Conservation (phyloP, 805 yeast genomes). For the Yamadazyma tumulicola region DNA sequence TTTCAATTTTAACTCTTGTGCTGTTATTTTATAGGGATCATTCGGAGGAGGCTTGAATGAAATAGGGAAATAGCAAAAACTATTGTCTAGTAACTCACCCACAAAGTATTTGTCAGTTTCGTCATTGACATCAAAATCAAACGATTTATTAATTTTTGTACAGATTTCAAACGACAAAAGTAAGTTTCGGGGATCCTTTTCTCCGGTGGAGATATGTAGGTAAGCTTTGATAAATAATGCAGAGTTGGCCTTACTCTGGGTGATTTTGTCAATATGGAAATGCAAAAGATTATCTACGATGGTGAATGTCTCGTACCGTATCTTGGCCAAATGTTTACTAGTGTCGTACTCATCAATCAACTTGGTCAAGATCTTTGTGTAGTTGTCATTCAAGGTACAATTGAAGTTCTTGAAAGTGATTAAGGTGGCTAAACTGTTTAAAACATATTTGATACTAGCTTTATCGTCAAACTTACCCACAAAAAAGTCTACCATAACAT, state of each 20-base stretch:
- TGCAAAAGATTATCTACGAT: conserved; percentile 25
- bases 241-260: conserved; percentile 17
- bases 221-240: conserved; percentile 54
- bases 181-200: conserved; percentile 91
- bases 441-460: conserved; percentile 47
- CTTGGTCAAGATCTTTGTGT: conserved; percentile 34
- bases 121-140: conserved; percentile 24
- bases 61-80: conserved; percentile 95
- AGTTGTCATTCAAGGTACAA: conserved; percentile 24
- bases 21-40: conserved; percentile 81
- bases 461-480: conserved; percentile 66
- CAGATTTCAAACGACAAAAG: conserved; percentile 64
- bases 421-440: conserved; percentile 53
- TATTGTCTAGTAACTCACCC: conserved; percentile 77
- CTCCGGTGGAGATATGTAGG: conserved; percentile 72
- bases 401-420: conserved; percentile 49
- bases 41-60: conserved; percentile 89
- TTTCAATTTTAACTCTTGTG: conserved; percentile 61
- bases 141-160: conserved; percentile 37
- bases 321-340: conserved; percentile 54
- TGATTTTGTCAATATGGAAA: conserved; percentile 13
- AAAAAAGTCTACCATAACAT: conserved; percentile 55
- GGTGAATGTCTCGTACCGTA: conserved; percentile 57
- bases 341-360: conserved; percentile 48
- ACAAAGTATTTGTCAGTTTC: conserved; percentile 38